Percentiles rank a stretch among this genome's conserved stretches.
These are phyloP conservation scores for Colletotrichum eleusines DNA, from an alignment of 2,329 filamentous ascomycete genomes.

Conservation along the genomic window DNA sequence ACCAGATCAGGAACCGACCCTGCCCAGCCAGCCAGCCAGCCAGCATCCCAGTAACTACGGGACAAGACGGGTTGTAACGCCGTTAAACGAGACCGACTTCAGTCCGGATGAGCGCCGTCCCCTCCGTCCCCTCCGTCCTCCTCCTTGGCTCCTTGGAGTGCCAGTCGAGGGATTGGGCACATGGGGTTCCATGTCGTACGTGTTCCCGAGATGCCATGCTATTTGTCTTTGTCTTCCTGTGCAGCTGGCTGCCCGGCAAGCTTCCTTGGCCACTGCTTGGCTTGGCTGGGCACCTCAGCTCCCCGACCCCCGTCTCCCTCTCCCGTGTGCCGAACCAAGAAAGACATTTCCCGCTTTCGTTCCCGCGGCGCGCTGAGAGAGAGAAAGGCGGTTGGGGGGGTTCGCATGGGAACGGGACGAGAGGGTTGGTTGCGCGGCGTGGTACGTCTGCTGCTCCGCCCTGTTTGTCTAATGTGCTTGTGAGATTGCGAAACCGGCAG, in stretches of 20 bases:
- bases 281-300: constrained; percentile 20
- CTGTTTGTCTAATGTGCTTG: background rate
- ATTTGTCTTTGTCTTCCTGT: background rate
- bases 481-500: background rate
- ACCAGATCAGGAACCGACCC: background rate
- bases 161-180: background rate
- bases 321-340: background rate
- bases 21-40: background rate
- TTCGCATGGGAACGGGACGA: background rate
- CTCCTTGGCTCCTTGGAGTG: background rate
- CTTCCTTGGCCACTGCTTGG: constrained; percentile 29
- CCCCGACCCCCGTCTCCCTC: too few relatives aligned
- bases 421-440: background rate
- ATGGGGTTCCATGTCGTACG: background rate
- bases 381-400: background rate
- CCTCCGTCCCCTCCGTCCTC: too few relatives aligned
- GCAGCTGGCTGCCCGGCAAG: constrained; percentile 14
- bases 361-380: background rate
- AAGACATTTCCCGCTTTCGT: background rate
- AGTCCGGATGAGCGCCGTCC: background rate
- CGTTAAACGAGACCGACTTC: background rate
- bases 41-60: background rate
- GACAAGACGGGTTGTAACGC: background rate
- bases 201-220: background rate
- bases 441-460: background rate